Percentiles rank a stretch among this genome's conserved stretches.
phyloP scores from a whole-genome alignment of 805 yeast genomes.

The Candida ulmi region DNA sequence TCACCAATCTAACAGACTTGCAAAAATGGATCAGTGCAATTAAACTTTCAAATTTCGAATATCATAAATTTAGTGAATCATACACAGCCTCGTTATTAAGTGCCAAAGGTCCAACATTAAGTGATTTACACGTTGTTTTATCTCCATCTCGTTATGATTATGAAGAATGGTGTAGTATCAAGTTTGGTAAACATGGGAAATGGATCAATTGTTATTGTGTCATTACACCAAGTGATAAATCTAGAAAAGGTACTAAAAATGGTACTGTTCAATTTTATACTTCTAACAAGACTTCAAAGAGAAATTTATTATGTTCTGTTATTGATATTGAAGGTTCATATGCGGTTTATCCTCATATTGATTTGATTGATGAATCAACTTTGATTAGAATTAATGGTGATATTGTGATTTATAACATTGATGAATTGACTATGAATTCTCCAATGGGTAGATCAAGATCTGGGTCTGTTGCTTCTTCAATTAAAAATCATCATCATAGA shows the following conservation, averaged over 20 bases:
- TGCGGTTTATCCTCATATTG: constrained; percentile 55
- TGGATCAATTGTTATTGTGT: constrained; percentile 55
- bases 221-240: constrained; percentile 38
- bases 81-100: constrained; percentile 62
- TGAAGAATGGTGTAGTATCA: constrained; percentile 58
- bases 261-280: constrained; percentile 53
- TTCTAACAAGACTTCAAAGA: constrained; percentile 42
- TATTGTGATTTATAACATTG: constrained; percentile 31
- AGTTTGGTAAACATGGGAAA: constrained; percentile 52
- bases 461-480: no score
- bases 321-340: constrained; percentile 38
- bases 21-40: constrained; percentile 42
- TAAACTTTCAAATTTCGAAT: constrained; percentile 51
- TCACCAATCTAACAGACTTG: constrained; percentile 8
- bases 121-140: constrained; percentile 54
- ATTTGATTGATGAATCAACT: constrained; percentile 51
- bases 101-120: constrained; percentile 47
- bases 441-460: constrained; percentile 6
- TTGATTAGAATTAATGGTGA: constrained; percentile 53
- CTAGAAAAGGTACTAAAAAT: constrained; percentile 21
- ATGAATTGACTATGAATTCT: background rate
- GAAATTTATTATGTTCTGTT: constrained; percentile 45
- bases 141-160: constrained; percentile 41
- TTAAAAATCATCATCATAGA: constrained; percentile 3
- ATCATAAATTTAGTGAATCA: constrained; percentile 50